Conservation (phyloP, 768 basidiomycete species). For the Podaxis pistillaris region DNA sequence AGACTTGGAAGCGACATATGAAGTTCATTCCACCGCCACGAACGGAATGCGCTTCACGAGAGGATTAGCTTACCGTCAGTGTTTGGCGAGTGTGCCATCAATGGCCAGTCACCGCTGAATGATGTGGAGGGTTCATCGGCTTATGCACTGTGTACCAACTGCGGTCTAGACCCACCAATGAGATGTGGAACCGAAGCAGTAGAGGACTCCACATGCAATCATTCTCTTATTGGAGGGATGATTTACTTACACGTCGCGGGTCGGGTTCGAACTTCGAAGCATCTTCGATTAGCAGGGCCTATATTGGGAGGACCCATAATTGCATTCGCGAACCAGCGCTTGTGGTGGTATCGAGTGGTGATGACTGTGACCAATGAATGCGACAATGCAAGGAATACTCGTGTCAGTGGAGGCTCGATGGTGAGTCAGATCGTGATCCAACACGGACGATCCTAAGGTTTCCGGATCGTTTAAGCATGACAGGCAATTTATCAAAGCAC, state of each 20-base stretch:
- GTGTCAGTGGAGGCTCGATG: background rate
- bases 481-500: slow-evolving; percentile 11
- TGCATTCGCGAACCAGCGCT: background rate
- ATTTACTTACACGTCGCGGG: slow-evolving; percentile 5
- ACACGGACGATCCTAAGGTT: background rate
- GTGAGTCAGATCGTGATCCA: slow-evolving; percentile 8
- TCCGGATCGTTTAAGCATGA: slow-evolving; percentile 8
- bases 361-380: background rate
- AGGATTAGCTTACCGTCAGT: slow-evolving; percentile 1
- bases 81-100: background rate
- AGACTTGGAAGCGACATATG: slow-evolving; percentile 10
- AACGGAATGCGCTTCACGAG: background rate
- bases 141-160: background rate
- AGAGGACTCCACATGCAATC: slow-evolving; percentile 3
- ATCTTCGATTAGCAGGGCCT: slow-evolving; percentile 4
- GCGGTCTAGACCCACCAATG: slow-evolving; percentile 1
- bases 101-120: background rate
- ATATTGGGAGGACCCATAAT: slow-evolving; percentile 8
- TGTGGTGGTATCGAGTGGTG: background rate
- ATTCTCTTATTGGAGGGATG: slow-evolving; percentile 10
- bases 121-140: slow-evolving; percentile 5
- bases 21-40: slow-evolving; percentile 5
- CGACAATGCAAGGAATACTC: background rate
- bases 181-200: background rate
- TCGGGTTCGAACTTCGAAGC: slow-evolving; percentile 13